Conservation (phyloP, 2,329 filamentous ascomycete genomes). For the Pseudogymnoascus sp. region DNA sequence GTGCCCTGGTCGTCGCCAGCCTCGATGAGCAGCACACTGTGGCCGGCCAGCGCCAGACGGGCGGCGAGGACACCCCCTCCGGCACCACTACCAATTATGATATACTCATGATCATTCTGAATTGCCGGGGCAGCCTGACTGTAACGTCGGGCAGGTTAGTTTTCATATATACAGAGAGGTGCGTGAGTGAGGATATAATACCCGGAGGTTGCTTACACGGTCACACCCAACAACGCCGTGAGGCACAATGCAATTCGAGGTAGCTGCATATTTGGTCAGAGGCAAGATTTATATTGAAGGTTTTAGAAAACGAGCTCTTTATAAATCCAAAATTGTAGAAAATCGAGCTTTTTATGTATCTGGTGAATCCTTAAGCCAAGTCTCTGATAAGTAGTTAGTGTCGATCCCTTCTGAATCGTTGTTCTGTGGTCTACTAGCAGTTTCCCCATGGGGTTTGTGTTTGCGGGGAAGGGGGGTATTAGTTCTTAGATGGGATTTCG, state of each 20-base stretch:
- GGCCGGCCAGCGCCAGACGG: conserved; percentile 41
- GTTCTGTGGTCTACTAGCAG: not conserved
- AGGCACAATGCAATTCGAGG: not conserved
- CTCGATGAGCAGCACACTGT: conserved; percentile 44
- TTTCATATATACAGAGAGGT: not conserved
- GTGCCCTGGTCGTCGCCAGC: conserved; percentile 42
- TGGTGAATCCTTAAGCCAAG: not conserved
- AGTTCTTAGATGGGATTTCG: not conserved
- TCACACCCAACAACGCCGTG: not conserved
- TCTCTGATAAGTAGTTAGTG: not conserved
- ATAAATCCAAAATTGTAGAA: not conserved
- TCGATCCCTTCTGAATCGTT: not conserved
- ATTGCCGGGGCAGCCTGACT: not conserved
- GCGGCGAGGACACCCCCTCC: conserved; percentile 42
- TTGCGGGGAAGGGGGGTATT: not conserved
- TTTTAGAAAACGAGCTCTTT: not conserved
- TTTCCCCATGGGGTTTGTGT: not conserved
- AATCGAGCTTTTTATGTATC: not conserved
- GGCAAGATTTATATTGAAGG: not conserved
- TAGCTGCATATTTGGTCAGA: not conserved
- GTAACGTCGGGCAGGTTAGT: not conserved
- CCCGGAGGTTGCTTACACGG: not conserved
- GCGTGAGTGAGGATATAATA: not conserved
- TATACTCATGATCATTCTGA: conserved; percentile 36
- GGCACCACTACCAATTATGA: conserved; percentile 43